Conservation (phyloP, 768 basidiomycete species). For the Suillus occidentalis region DNA sequence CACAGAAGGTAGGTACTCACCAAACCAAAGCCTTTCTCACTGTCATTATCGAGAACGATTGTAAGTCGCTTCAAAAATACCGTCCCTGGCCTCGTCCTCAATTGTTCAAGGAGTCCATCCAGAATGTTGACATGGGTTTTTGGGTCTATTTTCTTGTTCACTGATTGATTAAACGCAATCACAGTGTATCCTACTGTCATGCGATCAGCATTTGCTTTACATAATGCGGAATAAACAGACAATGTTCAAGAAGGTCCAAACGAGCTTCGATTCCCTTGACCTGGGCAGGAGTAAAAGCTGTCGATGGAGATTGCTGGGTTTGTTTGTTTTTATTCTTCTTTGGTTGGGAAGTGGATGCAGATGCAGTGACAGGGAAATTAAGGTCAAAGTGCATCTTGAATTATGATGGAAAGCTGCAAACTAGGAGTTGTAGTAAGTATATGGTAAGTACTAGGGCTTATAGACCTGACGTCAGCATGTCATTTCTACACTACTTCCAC, state of each 20-base stretch:
- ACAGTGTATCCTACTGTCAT: conserved; percentile 82
- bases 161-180: conserved; percentile 72
- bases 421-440: not conserved
- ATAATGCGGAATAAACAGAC: conserved; percentile 41
- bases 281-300: conserved; percentile 54
- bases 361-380: conserved; percentile 51
- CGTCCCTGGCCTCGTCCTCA: conserved; percentile 58
- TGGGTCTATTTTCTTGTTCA: conserved; percentile 69
- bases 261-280: conserved; percentile 58
- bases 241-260: conserved; percentile 69
- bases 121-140: conserved; percentile 69
- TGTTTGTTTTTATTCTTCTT: conserved; percentile 32
- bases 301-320: conserved; percentile 34
- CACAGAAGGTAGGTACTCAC: conserved; percentile 39
- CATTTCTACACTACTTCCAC: not conserved
- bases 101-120: conserved; percentile 54
- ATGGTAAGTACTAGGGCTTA: no score
- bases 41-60: conserved; percentile 79
- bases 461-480: not conserved
- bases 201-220: conserved; percentile 7
- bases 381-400: conserved; percentile 64
- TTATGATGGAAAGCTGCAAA: not conserved
- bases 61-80: conserved; percentile 74
- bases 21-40: conserved; percentile 83
- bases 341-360: conserved; percentile 15